Evolutionary conservation across 331 rosid species (phyloP), one percentile per base, ranked within the genome.

Genomic region (Stylosanthes scabra): DNA sequence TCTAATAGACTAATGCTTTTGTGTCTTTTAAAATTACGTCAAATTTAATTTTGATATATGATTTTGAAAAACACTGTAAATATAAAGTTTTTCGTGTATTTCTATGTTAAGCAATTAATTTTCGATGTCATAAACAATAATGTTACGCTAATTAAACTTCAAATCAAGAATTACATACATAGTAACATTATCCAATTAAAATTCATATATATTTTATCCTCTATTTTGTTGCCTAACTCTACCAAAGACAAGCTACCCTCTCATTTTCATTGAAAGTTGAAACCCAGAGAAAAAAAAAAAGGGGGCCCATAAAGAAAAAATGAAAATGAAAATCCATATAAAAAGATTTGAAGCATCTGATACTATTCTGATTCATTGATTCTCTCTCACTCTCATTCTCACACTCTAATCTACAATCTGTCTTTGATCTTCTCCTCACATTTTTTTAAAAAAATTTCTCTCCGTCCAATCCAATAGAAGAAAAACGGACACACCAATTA

Each of bases 341-440:
- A 31, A 1, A 59, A 39, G 34, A 37, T 58, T 25, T 49, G 2
- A 41, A n/a, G 74, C 34, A 76, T 49, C 81, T 11, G 56, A 76
- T 61, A 31, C 37, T 5, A 31, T n/a, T 3, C 37, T 51, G 8
- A 51, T 51, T 51, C 57, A 51, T 5, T 51, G 57, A 14, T 76
- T 37, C 2, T 25, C 10, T 8, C 28, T 71, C 34, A 41, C 25
- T 37, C 13, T 66, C 9, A 31, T 31, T 66, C 1, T 29, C 46
- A 31, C 54, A 3, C 55, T 49, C 55, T 49, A 13, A 13, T 49
- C 55, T 12, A 3, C 55, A 59, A 60, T 60, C 47, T 34, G 14
- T 37, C 66, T 31, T 34, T 60, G 27, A 7, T 37, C 16, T 57
- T 16, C n/a, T 59, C 13, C 45, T 79, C 74, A 75, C 74, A 44